These are phyloP conservation scores for Vararia minispora DNA, from an alignment of 768 basidiomycete species.

Conservation along the genomic window DNA sequence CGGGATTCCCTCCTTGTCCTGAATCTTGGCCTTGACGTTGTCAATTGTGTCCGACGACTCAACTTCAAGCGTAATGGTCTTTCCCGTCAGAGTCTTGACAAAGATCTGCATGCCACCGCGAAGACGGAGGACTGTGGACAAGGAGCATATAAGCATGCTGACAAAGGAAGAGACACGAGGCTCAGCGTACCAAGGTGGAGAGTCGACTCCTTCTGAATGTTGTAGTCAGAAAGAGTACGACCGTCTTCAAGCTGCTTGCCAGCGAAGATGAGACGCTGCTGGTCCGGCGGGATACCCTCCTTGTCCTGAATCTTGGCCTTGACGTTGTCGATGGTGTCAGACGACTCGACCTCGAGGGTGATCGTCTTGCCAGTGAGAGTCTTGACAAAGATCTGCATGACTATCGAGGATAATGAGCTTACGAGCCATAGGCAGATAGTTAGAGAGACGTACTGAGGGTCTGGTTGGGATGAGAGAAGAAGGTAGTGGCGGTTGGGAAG, in stretches of 20 bases:
- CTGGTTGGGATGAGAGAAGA: background rate
- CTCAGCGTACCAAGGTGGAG: constrained; percentile 19
- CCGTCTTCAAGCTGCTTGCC: constrained; percentile 50
- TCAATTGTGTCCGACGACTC: constrained; percentile 25
- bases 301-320: constrained; percentile 27
- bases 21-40: constrained; percentile 23
- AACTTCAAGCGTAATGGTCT: constrained; percentile 48
- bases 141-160: background rate
- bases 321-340: constrained; percentile 25
- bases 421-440: background rate
- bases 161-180: background rate
- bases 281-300: constrained; percentile 25
- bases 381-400: constrained; percentile 26
- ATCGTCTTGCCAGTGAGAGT: constrained; percentile 26
- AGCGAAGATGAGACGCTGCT: constrained; percentile 24
- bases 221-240: constrained; percentile 28
- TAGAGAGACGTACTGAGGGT: background rate
- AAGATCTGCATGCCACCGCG: constrained; percentile 33
- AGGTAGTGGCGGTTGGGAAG: constrained; percentile 8
- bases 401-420: constrained; percentile 12
- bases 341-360: constrained; percentile 26
- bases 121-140: constrained; percentile 28
- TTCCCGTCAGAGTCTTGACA: constrained; percentile 39
- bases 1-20: constrained; percentile 23
- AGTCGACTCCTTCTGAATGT: constrained; percentile 23